Evolutionary conservation across 2,329 filamentous ascomycete genomes (phyloP).

Genomic region (Aureobasidium lini): DNA sequence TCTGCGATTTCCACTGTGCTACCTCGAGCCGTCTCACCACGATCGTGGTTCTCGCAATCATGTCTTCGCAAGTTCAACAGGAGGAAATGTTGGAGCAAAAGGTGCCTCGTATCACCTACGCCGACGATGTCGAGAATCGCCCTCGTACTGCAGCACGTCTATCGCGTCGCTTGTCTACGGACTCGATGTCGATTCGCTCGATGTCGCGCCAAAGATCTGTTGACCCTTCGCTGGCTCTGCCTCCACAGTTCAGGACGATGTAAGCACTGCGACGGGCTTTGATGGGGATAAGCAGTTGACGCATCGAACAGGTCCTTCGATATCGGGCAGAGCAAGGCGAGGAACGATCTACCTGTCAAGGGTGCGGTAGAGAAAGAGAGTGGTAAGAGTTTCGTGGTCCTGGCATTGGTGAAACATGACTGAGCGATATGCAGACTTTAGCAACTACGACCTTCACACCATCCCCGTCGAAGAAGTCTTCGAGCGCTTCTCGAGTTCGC

Average conservation of each 20-base stretch:
- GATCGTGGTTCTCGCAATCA: background rate
- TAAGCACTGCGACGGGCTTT: constrained; percentile 13
- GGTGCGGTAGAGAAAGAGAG: constrained; percentile 25
- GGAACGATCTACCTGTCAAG: constrained; percentile 20
- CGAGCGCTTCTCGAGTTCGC: constrained; percentile 50
- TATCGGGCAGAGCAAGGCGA: constrained; percentile 30
- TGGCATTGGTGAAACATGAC: constrained; percentile 2
- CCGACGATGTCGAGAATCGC: constrained; percentile 29
- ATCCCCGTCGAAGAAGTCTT: constrained; percentile 52
- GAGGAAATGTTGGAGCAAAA: background rate
- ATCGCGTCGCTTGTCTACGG: constrained; percentile 21
- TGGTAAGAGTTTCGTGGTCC: constrained; percentile 19
- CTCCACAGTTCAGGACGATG: constrained; percentile 38
- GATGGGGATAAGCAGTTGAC: constrained; percentile 5
- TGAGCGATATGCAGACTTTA: constrained; percentile 21
- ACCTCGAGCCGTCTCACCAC: too few relatives aligned
- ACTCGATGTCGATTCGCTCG: constrained; percentile 30
- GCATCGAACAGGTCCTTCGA: constrained; percentile 32
- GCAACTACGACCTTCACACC: constrained; percentile 60
- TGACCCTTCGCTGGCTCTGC: constrained; percentile 36
- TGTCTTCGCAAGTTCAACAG: background rate
- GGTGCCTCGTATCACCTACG: constrained; percentile 22
- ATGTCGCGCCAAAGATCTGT: constrained; percentile 31
- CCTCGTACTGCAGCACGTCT: constrained; percentile 19
- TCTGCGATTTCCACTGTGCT: background rate